Conservation (phyloP, 2,329 filamentous ascomycete genomes). For the Ophiostoma montium region DNA sequence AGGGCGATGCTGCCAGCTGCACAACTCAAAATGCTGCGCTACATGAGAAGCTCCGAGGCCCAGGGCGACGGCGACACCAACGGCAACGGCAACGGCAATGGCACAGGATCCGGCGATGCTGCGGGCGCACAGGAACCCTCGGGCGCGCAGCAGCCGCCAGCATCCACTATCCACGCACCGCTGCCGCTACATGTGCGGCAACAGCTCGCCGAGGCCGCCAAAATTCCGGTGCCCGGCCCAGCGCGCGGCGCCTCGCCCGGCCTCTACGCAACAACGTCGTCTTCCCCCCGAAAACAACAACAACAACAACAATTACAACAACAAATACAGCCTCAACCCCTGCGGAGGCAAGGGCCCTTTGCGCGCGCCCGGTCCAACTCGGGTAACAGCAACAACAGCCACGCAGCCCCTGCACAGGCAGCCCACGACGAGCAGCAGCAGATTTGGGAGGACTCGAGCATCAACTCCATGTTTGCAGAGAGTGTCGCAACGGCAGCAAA, state of each 20-base stretch:
- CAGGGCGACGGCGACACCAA: slow-evolving; percentile 10
- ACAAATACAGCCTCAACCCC: neutral
- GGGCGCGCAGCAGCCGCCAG: neutral
- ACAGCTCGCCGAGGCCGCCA: slow-evolving; percentile 20
- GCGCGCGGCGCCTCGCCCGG: slow-evolving; percentile 17
- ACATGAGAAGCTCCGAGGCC: slow-evolving; percentile 15
- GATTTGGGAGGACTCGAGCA: slow-evolving; percentile 24
- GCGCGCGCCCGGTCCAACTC: neutral
- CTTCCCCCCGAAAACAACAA: too few relatives aligned
- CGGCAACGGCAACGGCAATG: neutral
- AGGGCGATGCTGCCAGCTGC: slow-evolving; percentile 14
- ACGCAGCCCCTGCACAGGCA: slow-evolving; percentile 1
- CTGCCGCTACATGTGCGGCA: slow-evolving; percentile 19
- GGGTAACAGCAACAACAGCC: neutral
- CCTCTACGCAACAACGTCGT: slow-evolving; percentile 12
- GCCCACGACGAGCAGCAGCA: slow-evolving; percentile 17
- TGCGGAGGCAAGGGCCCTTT: neutral
- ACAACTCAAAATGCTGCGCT: slow-evolving; percentile 16
- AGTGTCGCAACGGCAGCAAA: slow-evolving; percentile 8
- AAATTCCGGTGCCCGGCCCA: slow-evolving; percentile 22
- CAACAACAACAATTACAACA: neutral
- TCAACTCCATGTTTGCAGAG: slow-evolving; percentile 19
- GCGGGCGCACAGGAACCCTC: too few relatives aligned
- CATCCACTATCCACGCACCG: slow-evolving; percentile 5
- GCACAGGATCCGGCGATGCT: neutral